Conservation (phyloP, 352 stramenopile species). For the Phytophthora multivora region DNA sequence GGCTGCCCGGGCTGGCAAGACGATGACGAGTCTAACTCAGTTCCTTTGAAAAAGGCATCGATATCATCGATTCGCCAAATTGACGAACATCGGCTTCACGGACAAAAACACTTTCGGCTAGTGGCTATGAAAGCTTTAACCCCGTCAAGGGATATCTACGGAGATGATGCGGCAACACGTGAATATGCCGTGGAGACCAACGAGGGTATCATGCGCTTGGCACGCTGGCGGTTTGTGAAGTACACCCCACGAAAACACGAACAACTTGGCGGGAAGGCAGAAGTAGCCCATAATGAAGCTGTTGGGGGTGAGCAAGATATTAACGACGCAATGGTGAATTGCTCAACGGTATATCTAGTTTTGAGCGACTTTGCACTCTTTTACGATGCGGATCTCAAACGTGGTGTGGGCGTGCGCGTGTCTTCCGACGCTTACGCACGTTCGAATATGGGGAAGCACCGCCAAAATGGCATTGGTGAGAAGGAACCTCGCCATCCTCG, state of each 20-base stretch:
- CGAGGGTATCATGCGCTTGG: conserved; percentile 51
- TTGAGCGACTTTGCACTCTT: conserved; percentile 47
- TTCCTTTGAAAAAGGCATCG: neutral
- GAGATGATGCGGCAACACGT: conserved; percentile 61
- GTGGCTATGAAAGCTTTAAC: conserved; percentile 62
- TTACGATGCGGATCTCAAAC: conserved; percentile 32
- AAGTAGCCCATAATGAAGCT: neutral
- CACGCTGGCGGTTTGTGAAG: conserved; percentile 50
- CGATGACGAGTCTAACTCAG: conserved; percentile 11
- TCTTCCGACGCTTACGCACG: conserved; percentile 3
- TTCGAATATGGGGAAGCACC: conserved; percentile 4
- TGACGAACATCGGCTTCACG: neutral
- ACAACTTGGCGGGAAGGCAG: neutral
- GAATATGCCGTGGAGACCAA: conserved; percentile 73
- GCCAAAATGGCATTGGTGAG: neutral
- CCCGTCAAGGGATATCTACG: conserved; percentile 54
- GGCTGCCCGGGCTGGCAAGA: conserved; percentile 58
- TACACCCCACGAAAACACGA: conserved; percentile 19
- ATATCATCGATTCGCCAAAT: neutral
- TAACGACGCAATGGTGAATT: conserved; percentile 45
- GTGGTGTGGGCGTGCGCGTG: conserved; percentile 32
- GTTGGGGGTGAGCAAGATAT: conserved; percentile 17
- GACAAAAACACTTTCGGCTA: conserved; percentile 46
- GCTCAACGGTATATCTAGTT: conserved; percentile 38
- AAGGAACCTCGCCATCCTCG: conserved; percentile 7